Evolutionary conservation across 129 eudicot species (phyloP).

Genomic region (Artemisia annua): DNA sequence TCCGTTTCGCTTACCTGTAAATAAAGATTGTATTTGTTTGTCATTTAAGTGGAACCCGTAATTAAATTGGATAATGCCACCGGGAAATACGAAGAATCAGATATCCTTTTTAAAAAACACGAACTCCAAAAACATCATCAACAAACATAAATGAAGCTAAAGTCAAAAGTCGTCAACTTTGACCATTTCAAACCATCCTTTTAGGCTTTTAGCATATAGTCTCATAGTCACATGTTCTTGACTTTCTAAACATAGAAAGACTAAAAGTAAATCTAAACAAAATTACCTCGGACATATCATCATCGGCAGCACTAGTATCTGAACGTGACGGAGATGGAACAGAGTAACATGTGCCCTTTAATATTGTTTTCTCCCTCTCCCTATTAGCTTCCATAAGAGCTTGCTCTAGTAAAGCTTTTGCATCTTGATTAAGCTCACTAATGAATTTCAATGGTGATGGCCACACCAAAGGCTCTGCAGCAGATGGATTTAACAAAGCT

Average conservation of each 20-base stretch:
- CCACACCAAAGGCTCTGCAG: slow-evolving; percentile 87
- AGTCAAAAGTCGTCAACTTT: slow-evolving; percentile 37
- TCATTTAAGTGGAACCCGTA: slow-evolving; percentile 9
- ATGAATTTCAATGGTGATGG: slow-evolving; percentile 75
- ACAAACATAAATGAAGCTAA: slow-evolving; percentile 17
- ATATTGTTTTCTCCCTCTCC: slow-evolving; percentile 43
- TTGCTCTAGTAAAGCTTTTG: slow-evolving; percentile 42
- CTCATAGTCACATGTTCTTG: slow-evolving; percentile 24
- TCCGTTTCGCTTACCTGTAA: slow-evolving; percentile 57
- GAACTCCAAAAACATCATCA: slow-evolving; percentile 17
- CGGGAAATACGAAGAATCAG: slow-evolving; percentile 11
- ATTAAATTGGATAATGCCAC: slow-evolving; percentile 16
- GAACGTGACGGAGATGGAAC: slow-evolving; percentile 40
- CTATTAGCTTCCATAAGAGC: slow-evolving; percentile 43
- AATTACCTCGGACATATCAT: slow-evolving; percentile 58
- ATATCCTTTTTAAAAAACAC: slow-evolving; percentile 14
- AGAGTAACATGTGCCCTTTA: slow-evolving; percentile 41
- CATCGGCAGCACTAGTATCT: slow-evolving; percentile 36
- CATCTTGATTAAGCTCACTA: slow-evolving; percentile 48
- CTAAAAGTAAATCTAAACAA: slow-evolving; percentile 5
- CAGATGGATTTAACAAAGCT: slow-evolving; percentile 71
- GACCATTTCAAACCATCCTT: slow-evolving; percentile 35
- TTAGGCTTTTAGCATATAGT: slow-evolving; percentile 1
- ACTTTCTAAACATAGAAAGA: slow-evolving; percentile 31
- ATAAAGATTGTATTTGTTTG: neutral